Conservation (phyloP, 129 eudicot species). For the Mikania micrantha region DNA sequence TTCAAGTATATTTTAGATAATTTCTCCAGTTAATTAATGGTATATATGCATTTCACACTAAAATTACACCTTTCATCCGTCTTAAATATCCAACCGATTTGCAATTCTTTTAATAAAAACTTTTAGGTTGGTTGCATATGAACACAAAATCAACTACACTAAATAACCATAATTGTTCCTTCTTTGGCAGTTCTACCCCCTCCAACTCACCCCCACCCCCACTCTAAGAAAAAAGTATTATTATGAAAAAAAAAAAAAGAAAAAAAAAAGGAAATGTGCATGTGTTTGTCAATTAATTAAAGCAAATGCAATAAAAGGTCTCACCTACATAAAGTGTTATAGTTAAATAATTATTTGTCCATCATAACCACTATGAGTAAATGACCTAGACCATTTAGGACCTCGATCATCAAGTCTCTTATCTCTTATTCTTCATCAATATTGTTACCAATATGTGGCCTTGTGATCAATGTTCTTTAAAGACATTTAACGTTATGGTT, state of each 20-base stretch:
- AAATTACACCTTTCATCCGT: too few species aligned
- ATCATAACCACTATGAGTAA: slow-evolving; percentile 30
- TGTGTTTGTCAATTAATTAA: slow-evolving; percentile 7
- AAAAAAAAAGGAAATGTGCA: not conserved
- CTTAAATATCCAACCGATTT: too few species aligned
- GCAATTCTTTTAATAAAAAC: too few species aligned
- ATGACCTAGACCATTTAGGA: slow-evolving; percentile 24
- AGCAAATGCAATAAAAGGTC: slow-evolving; percentile 23
- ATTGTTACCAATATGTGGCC: slow-evolving; percentile 5
- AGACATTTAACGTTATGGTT: not conserved
- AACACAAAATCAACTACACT: too few species aligned
- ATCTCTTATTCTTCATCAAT: slow-evolving; percentile 9
- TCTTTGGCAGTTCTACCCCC: too few species aligned
- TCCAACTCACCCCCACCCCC: too few species aligned
- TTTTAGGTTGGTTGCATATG: too few species aligned
- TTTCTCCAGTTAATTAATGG: too few species aligned
- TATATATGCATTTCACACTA: too few species aligned
- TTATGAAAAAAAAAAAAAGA: not conserved
- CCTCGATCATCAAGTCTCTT: slow-evolving; percentile 17
- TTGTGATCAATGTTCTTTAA: not conserved
- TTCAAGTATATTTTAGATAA: too few species aligned
- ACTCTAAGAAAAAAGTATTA: not conserved
- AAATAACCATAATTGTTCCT: too few species aligned
- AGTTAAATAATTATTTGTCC: slow-evolving; percentile 14
- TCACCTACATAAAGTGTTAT: slow-evolving; percentile 27